These are phyloP conservation scores for Cordyceps tenuipes DNA, from an alignment of 2,329 filamentous ascomycete genomes.

Conservation along the genomic window DNA sequence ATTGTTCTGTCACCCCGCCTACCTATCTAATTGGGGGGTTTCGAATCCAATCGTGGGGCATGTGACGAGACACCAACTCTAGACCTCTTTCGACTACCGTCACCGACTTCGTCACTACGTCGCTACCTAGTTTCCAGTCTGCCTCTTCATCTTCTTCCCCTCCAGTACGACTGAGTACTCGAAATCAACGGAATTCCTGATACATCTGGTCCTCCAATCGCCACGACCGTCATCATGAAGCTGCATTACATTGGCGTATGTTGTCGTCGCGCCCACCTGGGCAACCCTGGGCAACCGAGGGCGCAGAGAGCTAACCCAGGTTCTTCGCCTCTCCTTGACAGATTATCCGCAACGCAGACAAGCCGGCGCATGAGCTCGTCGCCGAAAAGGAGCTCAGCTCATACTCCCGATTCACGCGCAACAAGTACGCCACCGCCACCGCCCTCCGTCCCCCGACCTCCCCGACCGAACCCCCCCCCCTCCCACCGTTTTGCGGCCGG, in stretches of 20 bases:
- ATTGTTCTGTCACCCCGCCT: no score
- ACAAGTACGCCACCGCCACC: constrained; percentile 44
- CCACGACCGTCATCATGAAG: constrained; percentile 57
- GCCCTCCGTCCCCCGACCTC: neutral
- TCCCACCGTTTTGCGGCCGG: neutral
- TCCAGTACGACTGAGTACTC: neutral
- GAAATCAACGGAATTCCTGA: neutral
- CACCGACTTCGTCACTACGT: constrained; percentile 8
- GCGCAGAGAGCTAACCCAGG: constrained; percentile 12
- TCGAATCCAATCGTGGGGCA: constrained; percentile 10
- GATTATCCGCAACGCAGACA: constrained; percentile 73
- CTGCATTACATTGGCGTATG: constrained; percentile 80
- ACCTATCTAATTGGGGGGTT: neutral
- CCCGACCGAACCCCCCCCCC: no score
- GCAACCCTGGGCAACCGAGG: constrained; percentile 10
- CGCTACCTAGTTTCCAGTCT: neutral
- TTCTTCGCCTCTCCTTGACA: constrained; percentile 27
- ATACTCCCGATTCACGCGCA: constrained; percentile 72
- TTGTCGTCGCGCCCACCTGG: constrained; percentile 22
- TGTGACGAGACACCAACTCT: constrained; percentile 10
- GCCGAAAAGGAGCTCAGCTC: constrained; percentile 68
- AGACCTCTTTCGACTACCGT: constrained; percentile 7
- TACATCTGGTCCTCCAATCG: neutral
- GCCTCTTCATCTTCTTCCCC: constrained; percentile 1
- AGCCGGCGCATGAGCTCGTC: constrained; percentile 69